Percentiles rank a stretch among this genome's conserved stretches.
Conservation (phyloP, 176 grass and related monocot species). For the barley (Hordeum vulgare) region MorexV3_pseudomolecules_assembly NC_058524.1:541182080-541182579, state of each 20-base stretch:
- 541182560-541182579: no score
- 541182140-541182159: background rate
- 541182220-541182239: background rate
- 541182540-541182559: no score
- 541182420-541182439: background rate
- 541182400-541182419: background rate
- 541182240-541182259: background rate
- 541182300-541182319: background rate
- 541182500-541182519: background rate
- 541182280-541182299: background rate
- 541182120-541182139: background rate
- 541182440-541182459: background rate
- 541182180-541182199: background rate
- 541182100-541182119: background rate
- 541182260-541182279: background rate
- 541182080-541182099: background rate
- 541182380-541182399: background rate
- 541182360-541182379: background rate
- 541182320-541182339: background rate
- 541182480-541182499: background rate
- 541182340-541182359: background rate
- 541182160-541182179: background rate
- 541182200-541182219: background rate
- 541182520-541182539: no score
- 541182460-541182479: background rate